These are phyloP conservation scores for Mycena maculata DNA, from an alignment of 768 basidiomycete species.

Conservation along the genomic window DNA sequence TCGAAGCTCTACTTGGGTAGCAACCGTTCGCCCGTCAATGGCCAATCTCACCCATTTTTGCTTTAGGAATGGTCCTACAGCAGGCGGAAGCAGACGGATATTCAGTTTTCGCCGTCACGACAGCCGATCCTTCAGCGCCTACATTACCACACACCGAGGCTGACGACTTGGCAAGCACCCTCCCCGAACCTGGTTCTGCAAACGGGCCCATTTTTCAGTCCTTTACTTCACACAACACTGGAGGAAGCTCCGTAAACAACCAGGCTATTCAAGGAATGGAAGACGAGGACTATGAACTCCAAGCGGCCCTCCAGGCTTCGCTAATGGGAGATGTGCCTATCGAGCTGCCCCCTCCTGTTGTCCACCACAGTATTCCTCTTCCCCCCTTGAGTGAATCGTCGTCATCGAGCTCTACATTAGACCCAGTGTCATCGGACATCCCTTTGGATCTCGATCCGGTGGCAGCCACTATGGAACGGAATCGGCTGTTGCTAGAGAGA, in stretches of 20 bases:
- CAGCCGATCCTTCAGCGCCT: conserved; percentile 65
- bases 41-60: background rate
- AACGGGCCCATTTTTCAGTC: conserved; percentile 20
- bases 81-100: conserved; percentile 91
- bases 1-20: conserved; percentile 77
- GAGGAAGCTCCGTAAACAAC: background rate
- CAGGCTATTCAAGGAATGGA: conserved; percentile 60
- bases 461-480: conserved; percentile 75
- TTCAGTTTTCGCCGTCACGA: conserved; percentile 82
- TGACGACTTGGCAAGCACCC: conserved; percentile 74
- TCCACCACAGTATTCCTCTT: conserved; percentile 43
- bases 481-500: conserved; percentile 67
- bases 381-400: conserved; percentile 33
- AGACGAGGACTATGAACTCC: conserved; percentile 89
- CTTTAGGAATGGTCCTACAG: conserved; percentile 77
- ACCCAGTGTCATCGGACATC: conserved; percentile 27
- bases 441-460: conserved; percentile 62
- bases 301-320: conserved; percentile 89
- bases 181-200: conserved; percentile 65
- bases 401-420: conserved; percentile 28
- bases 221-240: conserved; percentile 18
- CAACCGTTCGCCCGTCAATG: no score
- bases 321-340: conserved; percentile 51
- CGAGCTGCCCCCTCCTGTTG: conserved; percentile 40
- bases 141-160: conserved; percentile 74